phyloP scores from a whole-genome alignment of 2,329 filamentous ascomycete species.

The Colletotrichum paranaense region DNA sequence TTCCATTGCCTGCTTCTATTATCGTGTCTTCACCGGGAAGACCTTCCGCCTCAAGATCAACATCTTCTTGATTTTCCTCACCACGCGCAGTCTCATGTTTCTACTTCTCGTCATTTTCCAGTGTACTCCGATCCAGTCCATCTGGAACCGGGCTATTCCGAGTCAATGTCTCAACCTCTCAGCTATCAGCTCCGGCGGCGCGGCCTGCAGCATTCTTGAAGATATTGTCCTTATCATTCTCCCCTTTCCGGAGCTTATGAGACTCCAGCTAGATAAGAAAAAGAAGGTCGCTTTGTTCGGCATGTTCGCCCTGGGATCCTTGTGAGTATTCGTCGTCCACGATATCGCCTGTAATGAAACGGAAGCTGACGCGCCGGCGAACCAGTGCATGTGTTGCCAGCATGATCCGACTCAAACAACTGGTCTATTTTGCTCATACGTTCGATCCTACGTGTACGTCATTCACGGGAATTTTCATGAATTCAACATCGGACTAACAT shows the following conservation, averaged over 20 bases:
- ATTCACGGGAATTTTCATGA: neutral
- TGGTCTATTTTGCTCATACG: constrained; percentile 24
- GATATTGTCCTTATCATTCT: constrained; percentile 33
- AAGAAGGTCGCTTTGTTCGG: constrained; percentile 29
- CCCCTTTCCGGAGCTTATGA: constrained; percentile 32
- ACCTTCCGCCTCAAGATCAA: constrained; percentile 15
- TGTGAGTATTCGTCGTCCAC: constrained; percentile 21
- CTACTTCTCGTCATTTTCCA: constrained; percentile 38
- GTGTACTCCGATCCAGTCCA: constrained; percentile 35
- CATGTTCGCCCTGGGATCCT: constrained; percentile 33
- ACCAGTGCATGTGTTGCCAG: constrained; percentile 24
- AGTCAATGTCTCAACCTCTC: constrained; percentile 25
- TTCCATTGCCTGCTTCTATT: constrained; percentile 40
- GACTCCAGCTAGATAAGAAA: constrained; percentile 7
- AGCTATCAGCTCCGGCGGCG: constrained; percentile 22
- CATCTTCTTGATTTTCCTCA: constrained; percentile 14
- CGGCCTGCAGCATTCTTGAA: constrained; percentile 30
- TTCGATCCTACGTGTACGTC: constrained; percentile 28
- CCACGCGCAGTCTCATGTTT: constrained; percentile 18
- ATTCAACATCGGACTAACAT: neutral
- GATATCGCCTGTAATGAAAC: too few relatives aligned
- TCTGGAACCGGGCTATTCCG: constrained; percentile 30
- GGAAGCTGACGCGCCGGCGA: too few relatives aligned
- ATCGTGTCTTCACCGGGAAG: constrained; percentile 35
- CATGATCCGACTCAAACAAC: constrained; percentile 35